A percentile compares a stretch with the other conserved stretches of the same genome.
Conservation (phyloP, 1,284 basidiomycete species). For the Anthracocystis setariae region DNA sequence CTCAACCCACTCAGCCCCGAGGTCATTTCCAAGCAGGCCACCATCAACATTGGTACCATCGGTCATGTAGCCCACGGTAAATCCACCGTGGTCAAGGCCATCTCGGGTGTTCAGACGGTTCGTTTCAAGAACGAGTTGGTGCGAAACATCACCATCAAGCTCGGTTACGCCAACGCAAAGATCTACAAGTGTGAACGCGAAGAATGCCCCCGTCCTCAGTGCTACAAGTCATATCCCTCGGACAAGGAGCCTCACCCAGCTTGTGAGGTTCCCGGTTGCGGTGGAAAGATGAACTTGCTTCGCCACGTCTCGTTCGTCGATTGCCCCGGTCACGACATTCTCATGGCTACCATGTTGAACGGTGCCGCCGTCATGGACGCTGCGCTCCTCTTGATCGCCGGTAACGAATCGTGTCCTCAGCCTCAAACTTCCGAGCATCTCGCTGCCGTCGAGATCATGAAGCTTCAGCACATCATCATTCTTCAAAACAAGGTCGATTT, state of each 20-base stretch:
- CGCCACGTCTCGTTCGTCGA: slow-evolving; percentile 88
- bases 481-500: slow-evolving; percentile 74
- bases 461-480: slow-evolving; percentile 96
- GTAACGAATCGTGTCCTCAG: slow-evolving; percentile 98
- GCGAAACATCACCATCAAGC: slow-evolving; percentile 97
- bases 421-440: slow-evolving; percentile 98
- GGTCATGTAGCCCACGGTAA: slow-evolving; percentile 81
- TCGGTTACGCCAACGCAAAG: slow-evolving; percentile 98
- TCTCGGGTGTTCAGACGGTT: slow-evolving; percentile 98
- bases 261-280: slow-evolving; percentile 92
- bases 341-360: slow-evolving; percentile 99
- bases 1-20: slow-evolving; percentile 91
- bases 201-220: slow-evolving; percentile 89
- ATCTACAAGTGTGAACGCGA: slow-evolving; percentile 98
- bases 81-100: slow-evolving; percentile 98
- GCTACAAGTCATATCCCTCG: slow-evolving; percentile 91
- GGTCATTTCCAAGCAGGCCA: slow-evolving; percentile 96
- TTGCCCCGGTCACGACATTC: slow-evolving; percentile 71
- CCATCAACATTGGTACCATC: slow-evolving; percentile 68
- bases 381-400: slow-evolving; percentile 91
- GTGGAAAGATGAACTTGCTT: slow-evolving; percentile 86
- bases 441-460: slow-evolving; percentile 99
- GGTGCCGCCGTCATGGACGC: slow-evolving; percentile 99
- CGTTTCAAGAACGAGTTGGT: slow-evolving; percentile 92
- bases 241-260: slow-evolving; percentile 92